These are phyloP conservation scores for Cylindrotheca fusiformis DNA, from an alignment of 108 stramenopile genomes.

Conservation along the genomic window DNA sequence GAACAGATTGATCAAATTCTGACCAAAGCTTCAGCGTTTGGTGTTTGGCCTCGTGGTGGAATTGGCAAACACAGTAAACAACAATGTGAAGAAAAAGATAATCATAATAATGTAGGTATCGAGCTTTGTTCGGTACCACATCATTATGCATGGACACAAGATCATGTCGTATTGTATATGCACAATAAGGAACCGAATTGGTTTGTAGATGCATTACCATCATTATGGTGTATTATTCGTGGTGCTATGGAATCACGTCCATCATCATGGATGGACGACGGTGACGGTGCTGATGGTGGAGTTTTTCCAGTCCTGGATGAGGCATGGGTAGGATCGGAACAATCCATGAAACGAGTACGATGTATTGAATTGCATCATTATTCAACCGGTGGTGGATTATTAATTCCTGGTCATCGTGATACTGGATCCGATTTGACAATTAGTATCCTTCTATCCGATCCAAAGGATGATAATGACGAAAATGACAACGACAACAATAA, in stretches of 20 bases:
- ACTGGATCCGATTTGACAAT: background rate
- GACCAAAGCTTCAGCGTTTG: background rate
- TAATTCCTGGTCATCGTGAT: background rate
- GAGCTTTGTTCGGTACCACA: background rate
- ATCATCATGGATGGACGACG: background rate
- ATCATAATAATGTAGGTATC: background rate
- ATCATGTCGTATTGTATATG: background rate
- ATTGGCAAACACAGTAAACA: too few species aligned
- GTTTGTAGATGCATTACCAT: background rate
- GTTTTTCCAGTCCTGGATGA: background rate
- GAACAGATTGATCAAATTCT: background rate
- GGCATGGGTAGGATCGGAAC: background rate
- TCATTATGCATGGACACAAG: background rate
- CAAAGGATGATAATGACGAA: too few species aligned
- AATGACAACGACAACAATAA: too few species aligned
- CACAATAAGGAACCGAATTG: background rate
- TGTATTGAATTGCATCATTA: background rate
- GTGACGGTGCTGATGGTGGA: too few species aligned
- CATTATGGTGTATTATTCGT: background rate
- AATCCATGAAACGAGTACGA: background rate
- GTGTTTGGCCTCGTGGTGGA: background rate
- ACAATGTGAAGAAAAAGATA: background rate
- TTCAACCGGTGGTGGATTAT: background rate
- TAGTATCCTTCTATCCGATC: background rate
- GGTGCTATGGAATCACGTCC: background rate